Base-by-base conservation (phyloP, 208 protist genomes). In the Leishmania martiniquensis region DNA sequence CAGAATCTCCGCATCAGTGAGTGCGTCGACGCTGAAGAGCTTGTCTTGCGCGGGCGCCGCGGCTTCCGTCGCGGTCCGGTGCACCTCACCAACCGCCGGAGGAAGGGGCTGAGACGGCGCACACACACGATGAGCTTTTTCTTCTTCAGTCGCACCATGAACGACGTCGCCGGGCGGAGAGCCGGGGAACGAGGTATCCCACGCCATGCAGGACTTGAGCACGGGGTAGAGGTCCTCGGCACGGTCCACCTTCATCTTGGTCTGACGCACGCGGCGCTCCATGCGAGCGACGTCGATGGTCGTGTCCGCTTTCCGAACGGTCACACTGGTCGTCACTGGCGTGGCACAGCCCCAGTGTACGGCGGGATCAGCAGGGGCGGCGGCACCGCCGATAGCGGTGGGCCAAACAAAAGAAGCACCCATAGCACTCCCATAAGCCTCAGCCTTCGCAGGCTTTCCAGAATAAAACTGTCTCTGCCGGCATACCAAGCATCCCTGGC, bases 1-100 rank as follows among this genome's bases (percentile, higher is more conserved):
- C 49, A 93, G 70, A 15, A 96, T 87, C 45, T 96, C 92, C 3
- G 85, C 90, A 68, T 94, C 90, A 1, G 92, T 93, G 62, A 96
- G 79, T n/a, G 75, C 75, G 29, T 85, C 81, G 13, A 85, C 65
- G 47, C 70, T 69, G 37, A 82, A 54, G 3, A 44, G 47, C 22
- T 79, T 80, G 10, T 71, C 59, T 34, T 57, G 52, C 51, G n/a
- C 29, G 3, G 20, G 47, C n/a, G 75, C 29, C 20, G 42, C 49
- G 12, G 63, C 47, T 29, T 9, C 55, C 37, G 54, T 34, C 44
- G 55, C 37, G 42, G 60, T 17, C 4, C 44, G n/a, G 29, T 69
- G 17, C 59, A 85, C 12, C 42, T 66, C 71, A 13, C 74, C 75
- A 49, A 78, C 13, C 52, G 75, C 12, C 2, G 59, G 73, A 7